Percentiles rank a stretch among this genome's conserved stretches.
These are phyloP conservation scores for Noccaea caerulescens DNA, from an alignment of 345 rosid genomes.

Conservation along the genomic window DNA sequence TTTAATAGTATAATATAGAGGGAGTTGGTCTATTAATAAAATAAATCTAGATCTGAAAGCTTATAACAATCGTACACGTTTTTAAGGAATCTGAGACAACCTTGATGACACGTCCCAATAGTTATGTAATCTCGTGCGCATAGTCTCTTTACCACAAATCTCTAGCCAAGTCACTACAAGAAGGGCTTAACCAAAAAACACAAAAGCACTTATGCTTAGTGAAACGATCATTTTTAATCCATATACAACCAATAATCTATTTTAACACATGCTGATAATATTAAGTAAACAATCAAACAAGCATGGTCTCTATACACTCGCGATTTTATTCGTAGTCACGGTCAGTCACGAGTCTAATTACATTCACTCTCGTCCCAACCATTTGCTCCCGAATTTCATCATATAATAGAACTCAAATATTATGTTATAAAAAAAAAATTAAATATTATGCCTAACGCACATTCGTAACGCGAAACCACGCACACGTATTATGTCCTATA, in stretches of 20 bases:
- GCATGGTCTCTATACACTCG: not conserved
- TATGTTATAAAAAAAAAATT: too few relatives aligned
- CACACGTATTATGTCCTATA: too few relatives aligned
- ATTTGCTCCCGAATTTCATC: not conserved
- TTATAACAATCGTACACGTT: not conserved
- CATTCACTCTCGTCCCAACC: conserved; percentile 1
- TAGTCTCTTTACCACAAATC: not conserved
- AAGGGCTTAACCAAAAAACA: not conserved
- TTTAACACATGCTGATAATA: not conserved
- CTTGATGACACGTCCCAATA: not conserved
- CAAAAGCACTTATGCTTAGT: too few relatives aligned
- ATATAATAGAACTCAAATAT: too few relatives aligned
- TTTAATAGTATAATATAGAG: not conserved
- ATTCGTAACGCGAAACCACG: too few relatives aligned
- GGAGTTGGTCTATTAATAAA: not conserved
- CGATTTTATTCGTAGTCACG: not conserved
- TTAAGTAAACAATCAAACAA: not conserved
- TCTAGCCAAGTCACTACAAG: not conserved
- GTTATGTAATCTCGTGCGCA: not conserved
- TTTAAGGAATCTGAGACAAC: not conserved
- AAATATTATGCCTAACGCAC: too few relatives aligned
- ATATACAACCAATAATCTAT: not conserved
- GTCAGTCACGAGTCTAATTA: conserved; percentile 3
- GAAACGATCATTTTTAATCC: not conserved
- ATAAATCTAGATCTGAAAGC: not conserved